Evolutionary conservation across 805 yeast species (phyloP).

Genomic region (Lipomyces chichibuensis): DNA sequence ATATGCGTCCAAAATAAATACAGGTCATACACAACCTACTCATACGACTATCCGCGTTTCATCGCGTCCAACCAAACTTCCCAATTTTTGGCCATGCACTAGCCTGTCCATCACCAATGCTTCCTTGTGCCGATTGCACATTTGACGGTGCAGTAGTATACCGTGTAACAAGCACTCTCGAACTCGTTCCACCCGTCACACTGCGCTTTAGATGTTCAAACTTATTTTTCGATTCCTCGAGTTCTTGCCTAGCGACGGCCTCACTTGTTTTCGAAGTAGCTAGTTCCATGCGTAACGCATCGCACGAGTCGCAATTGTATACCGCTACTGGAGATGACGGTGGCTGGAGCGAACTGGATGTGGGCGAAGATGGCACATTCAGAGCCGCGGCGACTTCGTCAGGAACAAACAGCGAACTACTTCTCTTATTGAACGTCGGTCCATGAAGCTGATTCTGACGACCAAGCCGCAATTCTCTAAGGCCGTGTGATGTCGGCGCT

Average conservation of each 20-base stretch:
- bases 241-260: constrained; percentile 40
- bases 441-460: constrained; percentile 25
- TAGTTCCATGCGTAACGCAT: constrained; percentile 40
- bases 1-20: constrained; percentile 2
- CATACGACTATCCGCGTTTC: not conserved
- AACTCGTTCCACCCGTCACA: not conserved
- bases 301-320: constrained; percentile 38
- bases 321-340: not conserved
- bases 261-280: constrained; percentile 41
- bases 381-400: constrained; percentile 17
- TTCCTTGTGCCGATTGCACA: constrained; percentile 3
- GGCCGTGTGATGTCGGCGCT: constrained; percentile 10
- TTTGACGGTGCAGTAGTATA: constrained; percentile 1
- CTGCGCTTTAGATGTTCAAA: constrained; percentile 28
- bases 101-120: not conserved
- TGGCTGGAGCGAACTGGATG: not conserved
- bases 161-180: not conserved
- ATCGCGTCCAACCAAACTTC: constrained; percentile 31
- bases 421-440: constrained; percentile 24
- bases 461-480: constrained; percentile 33
- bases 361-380: not conserved
- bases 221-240: constrained; percentile 39
- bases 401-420: constrained; percentile 25
- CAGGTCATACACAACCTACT: not conserved
- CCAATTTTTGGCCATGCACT: constrained; percentile 29